Evolutionary conservation across 352 stramenopile species (phyloP).

Genomic region (Pythium inflatum): DNA sequence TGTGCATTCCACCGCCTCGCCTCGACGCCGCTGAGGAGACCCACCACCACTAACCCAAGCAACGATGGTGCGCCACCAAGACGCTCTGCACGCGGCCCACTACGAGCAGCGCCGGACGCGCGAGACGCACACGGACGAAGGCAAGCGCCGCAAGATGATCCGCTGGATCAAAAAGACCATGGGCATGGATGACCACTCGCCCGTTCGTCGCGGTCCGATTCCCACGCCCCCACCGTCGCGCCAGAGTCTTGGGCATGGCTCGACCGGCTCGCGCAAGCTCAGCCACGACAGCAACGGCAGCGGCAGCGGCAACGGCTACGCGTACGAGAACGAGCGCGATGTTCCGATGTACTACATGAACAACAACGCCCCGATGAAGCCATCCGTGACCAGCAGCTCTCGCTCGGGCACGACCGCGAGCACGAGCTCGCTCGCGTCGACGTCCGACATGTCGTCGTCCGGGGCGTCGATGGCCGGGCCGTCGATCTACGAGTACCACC

Average conservation of each 20-base stretch:
- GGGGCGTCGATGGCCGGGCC: neutral
- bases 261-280: conserved; percentile 4
- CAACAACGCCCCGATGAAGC: no score
- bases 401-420: conserved; percentile 3
- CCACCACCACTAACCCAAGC: neutral
- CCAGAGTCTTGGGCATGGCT: conserved; percentile 8
- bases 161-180: conserved; percentile 37
- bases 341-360: conserved; percentile 15
- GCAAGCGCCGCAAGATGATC: conserved; percentile 34
- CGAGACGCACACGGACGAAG: conserved; percentile 15
- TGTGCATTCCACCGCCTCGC: neutral
- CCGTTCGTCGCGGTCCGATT: neutral
- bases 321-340: conserved; percentile 4
- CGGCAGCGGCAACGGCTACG: neutral
- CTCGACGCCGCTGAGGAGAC: neutral
- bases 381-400: neutral
- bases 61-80: neutral
- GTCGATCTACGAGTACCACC: conserved; percentile 35
- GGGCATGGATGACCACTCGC: conserved; percentile 24
- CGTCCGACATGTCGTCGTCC: conserved; percentile 14
- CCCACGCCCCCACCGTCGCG: neutral
- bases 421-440: neutral
- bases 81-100: neutral
- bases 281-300: conserved; percentile 22
- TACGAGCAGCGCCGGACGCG: conserved; percentile 21